Percentiles rank a stretch among this genome's conserved stretches.
Evolutionary conservation across 306 rosid species (phyloP).

Genomic region (Lathyrus aphaca): DNA sequence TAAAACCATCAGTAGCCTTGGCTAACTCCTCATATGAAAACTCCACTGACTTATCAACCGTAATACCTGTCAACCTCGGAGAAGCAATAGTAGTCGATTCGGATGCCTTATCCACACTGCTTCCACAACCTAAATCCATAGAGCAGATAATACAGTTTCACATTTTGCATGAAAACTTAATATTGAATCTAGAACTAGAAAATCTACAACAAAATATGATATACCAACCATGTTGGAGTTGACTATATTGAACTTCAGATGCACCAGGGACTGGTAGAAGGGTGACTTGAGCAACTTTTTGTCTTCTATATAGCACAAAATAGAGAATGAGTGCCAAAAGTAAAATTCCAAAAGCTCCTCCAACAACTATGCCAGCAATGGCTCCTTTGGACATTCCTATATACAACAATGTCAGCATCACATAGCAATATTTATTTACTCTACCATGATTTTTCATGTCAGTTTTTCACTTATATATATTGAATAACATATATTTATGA

Average conservation of each 20-base stretch:
- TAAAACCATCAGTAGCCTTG: slow-evolving; percentile 63
- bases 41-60: slow-evolving; percentile 77
- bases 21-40: slow-evolving; percentile 77
- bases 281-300: slow-evolving; percentile 46
- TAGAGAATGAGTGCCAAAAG: slow-evolving; percentile 46
- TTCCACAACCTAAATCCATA: slow-evolving; percentile 52
- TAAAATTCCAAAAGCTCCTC: slow-evolving; percentile 51
- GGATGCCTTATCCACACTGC: slow-evolving; percentile 44
- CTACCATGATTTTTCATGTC: slow-evolving; percentile 23
- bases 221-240: slow-evolving; percentile 52
- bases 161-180: slow-evolving; percentile 10
- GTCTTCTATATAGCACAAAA: slow-evolving; percentile 47
- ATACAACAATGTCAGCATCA: slow-evolving; percentile 38
- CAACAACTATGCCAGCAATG: slow-evolving; percentile 57
- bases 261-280: slow-evolving; percentile 43
- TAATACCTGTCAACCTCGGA: slow-evolving; percentile 55
- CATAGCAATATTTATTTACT: slow-evolving; percentile 30
- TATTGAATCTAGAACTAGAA: neutral
- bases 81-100: slow-evolving; percentile 47
- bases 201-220: neutral
- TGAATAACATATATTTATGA: neutral
- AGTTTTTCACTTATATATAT: neutral
- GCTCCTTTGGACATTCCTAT: slow-evolving; percentile 60
- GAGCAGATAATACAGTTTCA: slow-evolving; percentile 8
- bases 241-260: slow-evolving; percentile 45